Conservation (phyloP, 1,284 basidiomycete species). For the Sporisorium iseilematis-ciliati region DNA sequence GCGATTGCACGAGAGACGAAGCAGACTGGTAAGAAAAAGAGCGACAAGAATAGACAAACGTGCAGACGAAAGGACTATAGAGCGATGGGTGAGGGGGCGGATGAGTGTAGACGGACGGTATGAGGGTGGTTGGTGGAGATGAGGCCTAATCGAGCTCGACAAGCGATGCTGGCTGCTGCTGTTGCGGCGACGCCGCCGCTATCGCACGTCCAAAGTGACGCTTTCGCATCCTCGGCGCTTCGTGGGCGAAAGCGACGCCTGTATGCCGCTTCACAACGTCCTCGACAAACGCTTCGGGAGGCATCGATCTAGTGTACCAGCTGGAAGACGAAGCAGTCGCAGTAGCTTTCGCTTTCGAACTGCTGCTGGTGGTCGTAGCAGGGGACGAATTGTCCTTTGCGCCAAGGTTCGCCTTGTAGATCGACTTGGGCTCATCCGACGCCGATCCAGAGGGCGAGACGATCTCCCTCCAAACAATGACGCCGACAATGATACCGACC, state of each 20-base stretch:
- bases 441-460: constrained; percentile 29
- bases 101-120: not conserved
- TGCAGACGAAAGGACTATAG: constrained; percentile 12
- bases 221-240: constrained; percentile 17
- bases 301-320: constrained; percentile 16
- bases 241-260: constrained; percentile 14
- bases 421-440: constrained; percentile 27
- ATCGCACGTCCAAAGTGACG: constrained; percentile 32
- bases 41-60: constrained; percentile 5
- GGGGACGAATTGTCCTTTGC: constrained; percentile 5
- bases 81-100: not conserved
- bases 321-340: constrained; percentile 7
- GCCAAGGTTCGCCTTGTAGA: constrained; percentile 52
- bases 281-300: constrained; percentile 9
- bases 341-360: constrained; percentile 19
- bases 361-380: constrained; percentile 12
- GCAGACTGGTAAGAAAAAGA: constrained; percentile 9
- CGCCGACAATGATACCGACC: constrained; percentile 55
- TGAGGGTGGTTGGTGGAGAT: not conserved
- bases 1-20: not conserved
- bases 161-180: constrained; percentile 7
- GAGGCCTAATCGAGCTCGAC: constrained; percentile 9
- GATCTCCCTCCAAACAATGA: constrained; percentile 63
- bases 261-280: constrained; percentile 19
- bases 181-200: constrained; percentile 5